phyloP scores from a whole-genome alignment of 257 asterid species.

The Solanum raphanifolium region DNA sequence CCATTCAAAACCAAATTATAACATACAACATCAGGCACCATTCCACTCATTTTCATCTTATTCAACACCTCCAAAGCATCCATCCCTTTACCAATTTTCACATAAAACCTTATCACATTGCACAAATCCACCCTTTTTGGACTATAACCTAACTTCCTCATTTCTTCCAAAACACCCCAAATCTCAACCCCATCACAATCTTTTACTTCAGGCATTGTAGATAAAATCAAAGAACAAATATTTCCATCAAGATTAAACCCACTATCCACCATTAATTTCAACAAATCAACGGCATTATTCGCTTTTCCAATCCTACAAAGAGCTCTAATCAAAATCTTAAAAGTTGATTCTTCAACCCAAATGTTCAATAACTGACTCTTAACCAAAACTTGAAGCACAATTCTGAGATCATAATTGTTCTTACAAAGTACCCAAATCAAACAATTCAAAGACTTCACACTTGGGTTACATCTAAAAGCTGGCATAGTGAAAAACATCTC shows the following conservation, averaged over 20 bases:
- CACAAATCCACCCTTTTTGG: slow-evolving; percentile 41
- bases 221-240: slow-evolving; percentile 40
- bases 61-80: slow-evolving; percentile 41
- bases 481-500: slow-evolving; percentile 50
- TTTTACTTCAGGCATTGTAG: slow-evolving; percentile 29
- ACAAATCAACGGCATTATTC: slow-evolving; percentile 31
- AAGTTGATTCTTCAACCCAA: slow-evolving; percentile 51
- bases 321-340: slow-evolving; percentile 44
- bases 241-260: slow-evolving; percentile 40
- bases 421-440: slow-evolving; percentile 45
- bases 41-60: slow-evolving; percentile 36
- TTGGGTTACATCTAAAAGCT: slow-evolving; percentile 46
- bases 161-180: slow-evolving; percentile 31
- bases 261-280: slow-evolving; percentile 36
- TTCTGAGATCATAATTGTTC: slow-evolving; percentile 18
- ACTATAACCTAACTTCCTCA: slow-evolving; percentile 35
- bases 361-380: slow-evolving; percentile 39
- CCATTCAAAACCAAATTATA: slow-evolving; percentile 54
- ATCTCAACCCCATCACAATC: slow-evolving; percentile 14
- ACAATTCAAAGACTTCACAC: slow-evolving; percentile 40
- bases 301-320: slow-evolving; percentile 47
- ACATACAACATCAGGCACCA: slow-evolving; percentile 31
- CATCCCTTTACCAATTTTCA: slow-evolving; percentile 14
- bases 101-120: slow-evolving; percentile 38
- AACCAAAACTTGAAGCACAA: slow-evolving; percentile 38